Conservation (phyloP, 371 early-diverging fungal genomes). For the Apophysomyces ossiformis region DNA sequence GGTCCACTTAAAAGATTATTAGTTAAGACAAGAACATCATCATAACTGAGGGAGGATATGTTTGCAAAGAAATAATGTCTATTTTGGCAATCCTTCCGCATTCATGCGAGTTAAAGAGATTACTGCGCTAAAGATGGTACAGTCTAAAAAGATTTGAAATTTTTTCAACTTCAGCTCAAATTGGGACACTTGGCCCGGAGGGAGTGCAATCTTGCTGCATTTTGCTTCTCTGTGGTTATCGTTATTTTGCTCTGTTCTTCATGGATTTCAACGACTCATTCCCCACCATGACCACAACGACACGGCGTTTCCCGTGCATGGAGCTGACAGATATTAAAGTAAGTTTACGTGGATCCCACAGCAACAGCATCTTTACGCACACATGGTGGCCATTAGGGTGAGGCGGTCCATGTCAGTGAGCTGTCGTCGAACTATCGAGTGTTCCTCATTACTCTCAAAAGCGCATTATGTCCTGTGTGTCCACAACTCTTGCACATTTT, state of each 20-base stretch:
- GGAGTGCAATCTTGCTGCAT: too few species aligned
- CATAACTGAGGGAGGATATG: too few species aligned
- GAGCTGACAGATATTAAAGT: slow-evolving; percentile 39
- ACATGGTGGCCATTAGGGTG: slow-evolving; percentile 26
- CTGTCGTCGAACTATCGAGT: slow-evolving; percentile 34
- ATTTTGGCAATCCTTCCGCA: too few species aligned
- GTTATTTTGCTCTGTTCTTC: background rate
- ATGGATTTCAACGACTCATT: slow-evolving; percentile 27
- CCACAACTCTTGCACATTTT: slow-evolving; percentile 42
- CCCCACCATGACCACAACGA: slow-evolving; percentile 46
- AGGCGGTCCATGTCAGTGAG: slow-evolving; percentile 26
- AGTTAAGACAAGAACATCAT: too few species aligned
- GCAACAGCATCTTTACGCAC: background rate
- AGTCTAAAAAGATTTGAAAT: too few species aligned
- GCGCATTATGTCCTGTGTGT: slow-evolving; percentile 35
- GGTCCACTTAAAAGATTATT: too few species aligned
- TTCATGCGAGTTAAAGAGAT: too few species aligned
- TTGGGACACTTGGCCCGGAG: background rate
- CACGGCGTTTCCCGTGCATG: slow-evolving; percentile 37
- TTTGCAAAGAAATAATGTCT: too few species aligned
- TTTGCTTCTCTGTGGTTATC: background rate
- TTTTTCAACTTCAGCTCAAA: background rate
- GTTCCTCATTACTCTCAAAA: slow-evolving; percentile 44
- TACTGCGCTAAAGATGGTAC: too few species aligned
- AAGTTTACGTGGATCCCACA: slow-evolving; percentile 6